Base-by-base conservation (phyloP, 2,329 filamentous ascomycete species). In the Talaromyces sp. region DNA sequence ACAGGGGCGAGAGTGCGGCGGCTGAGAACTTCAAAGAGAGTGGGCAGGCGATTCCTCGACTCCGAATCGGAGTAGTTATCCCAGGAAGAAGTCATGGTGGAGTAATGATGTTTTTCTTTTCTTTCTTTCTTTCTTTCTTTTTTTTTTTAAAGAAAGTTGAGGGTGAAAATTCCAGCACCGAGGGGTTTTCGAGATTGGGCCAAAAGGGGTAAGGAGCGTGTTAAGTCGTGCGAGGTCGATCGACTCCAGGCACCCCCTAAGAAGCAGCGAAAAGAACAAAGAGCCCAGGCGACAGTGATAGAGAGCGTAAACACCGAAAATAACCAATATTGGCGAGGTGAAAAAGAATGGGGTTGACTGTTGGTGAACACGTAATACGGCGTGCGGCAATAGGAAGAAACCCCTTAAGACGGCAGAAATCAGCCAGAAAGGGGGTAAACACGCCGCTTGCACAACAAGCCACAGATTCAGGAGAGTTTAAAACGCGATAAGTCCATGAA, bases 1-100 rank as follows among this genome's bases (percentile, higher is more conserved):
- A 99, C 93, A 0, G 94, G 94, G 44, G 95, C 90, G 17, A 95
- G 82, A n/a, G 94, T 99, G 60, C 91, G 87, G 62, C 95, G 86
- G 70, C 91, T 96, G 56, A 99, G 80, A 51, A 99, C 94, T 76
- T 99, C 95, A 70, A 96, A 97, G 47, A 99, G 84, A 1, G 91
- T 97, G 42, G 94, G 94, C 54, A 99, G 84, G 61, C 94, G 85
- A 71, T 96, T 95, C 67, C 94, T 87, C 64, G 76, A 70, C 65
- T 77, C 74, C 44, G 71, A 57, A 48, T 77, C 74, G n/a, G 62
- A 52, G 43, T 68, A 58, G 19, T 63, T 65, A 16, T 66, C 62
- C 46, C 46, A 49, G 6, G 62, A 60, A 20, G 68, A 64, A 47
- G 67, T 55, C 69, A 71, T 71, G 24, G 35, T 55, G 65, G 55